Percentiles rank a stretch among this genome's conserved stretches.
phyloP scores from a whole-genome alignment of 1,284 basidiomycete species.

The Thecaphora thlaspeos region DNA sequence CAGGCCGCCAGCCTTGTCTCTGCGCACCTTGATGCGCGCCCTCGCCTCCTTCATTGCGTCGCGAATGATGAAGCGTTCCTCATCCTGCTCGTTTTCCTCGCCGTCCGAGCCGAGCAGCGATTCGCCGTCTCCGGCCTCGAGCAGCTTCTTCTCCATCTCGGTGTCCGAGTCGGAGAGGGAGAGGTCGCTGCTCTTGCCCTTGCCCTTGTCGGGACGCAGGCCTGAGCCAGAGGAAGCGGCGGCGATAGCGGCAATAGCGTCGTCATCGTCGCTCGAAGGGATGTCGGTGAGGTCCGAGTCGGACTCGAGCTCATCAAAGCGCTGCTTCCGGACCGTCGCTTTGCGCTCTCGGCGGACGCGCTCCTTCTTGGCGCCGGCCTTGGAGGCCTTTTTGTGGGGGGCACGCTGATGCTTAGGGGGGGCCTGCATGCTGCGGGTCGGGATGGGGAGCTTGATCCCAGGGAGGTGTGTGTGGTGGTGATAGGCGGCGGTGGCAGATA shows the following conservation, averaged over 20 bases:
- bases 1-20: slow-evolving; percentile 3
- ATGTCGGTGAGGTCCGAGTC: slow-evolving; percentile 40
- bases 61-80: slow-evolving; percentile 52
- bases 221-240: slow-evolving; percentile 6
- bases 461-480: slow-evolving; percentile 22
- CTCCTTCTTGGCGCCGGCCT: slow-evolving; percentile 28
- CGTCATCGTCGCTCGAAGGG: slow-evolving; percentile 25
- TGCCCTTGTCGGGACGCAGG: slow-evolving; percentile 22
- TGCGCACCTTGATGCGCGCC: slow-evolving; percentile 7
- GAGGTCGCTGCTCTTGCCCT: slow-evolving; percentile 27
- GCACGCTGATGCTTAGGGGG: slow-evolving; percentile 21
- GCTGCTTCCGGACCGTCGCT: slow-evolving; percentile 44
- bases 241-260: too few species aligned
- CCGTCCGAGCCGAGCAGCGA: slow-evolving; percentile 54
- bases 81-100: slow-evolving; percentile 48
- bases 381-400: slow-evolving; percentile 16
- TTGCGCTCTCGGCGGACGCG: slow-evolving; percentile 40
- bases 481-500: neutral
- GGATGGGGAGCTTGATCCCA: slow-evolving; percentile 39
- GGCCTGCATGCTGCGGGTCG: slow-evolving; percentile 33
- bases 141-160: slow-evolving; percentile 53
- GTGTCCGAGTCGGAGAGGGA: slow-evolving; percentile 39
- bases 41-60: slow-evolving; percentile 40
- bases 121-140: slow-evolving; percentile 52
- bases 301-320: slow-evolving; percentile 42